Evolutionary conservation across 768 basidiomycete genomes (phyloP).

Genomic region (Trametes punicea): DNA sequence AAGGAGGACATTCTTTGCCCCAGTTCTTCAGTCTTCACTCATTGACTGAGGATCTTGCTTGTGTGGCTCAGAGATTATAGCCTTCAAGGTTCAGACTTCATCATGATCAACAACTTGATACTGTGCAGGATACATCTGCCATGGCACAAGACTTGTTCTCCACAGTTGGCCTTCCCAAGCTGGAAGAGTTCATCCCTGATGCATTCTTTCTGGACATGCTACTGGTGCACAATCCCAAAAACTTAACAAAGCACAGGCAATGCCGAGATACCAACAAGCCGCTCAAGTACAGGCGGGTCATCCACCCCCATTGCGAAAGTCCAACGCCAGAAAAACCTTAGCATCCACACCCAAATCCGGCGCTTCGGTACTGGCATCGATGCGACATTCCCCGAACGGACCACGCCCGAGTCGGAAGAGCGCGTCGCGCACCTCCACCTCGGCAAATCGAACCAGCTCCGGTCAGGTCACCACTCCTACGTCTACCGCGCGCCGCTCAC

Average conservation of each 20-base stretch:
- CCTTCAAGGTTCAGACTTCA: too few species aligned
- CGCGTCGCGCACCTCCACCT: constrained; percentile 47
- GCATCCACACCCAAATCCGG: too few species aligned
- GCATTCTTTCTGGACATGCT: constrained; percentile 27
- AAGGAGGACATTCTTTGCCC: too few species aligned
- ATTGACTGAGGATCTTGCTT: too few species aligned
- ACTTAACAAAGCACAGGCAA: not conserved
- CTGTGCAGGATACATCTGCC: too few species aligned
- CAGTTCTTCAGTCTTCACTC: too few species aligned
- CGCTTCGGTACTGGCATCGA: too few species aligned
- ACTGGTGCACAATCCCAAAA: constrained; percentile 25
- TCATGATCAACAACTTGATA: too few species aligned
- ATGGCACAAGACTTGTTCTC: too few species aligned
- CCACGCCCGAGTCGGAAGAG: constrained; percentile 22
- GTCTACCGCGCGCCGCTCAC: constrained; percentile 52
- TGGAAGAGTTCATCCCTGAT: constrained; percentile 27
- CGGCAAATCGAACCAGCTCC: constrained; percentile 34
- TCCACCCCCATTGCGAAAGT: constrained; percentile 7
- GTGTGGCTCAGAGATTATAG: too few species aligned
- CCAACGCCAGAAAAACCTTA: too few species aligned
- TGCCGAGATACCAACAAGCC: not conserved
- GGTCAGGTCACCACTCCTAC: constrained; percentile 50
- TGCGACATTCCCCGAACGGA: constrained; percentile 29
- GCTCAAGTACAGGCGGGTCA: constrained; percentile 20
- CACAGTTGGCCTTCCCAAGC: constrained; percentile 21